Evolutionary conservation across 495 filamentous ascomycete species (phyloP).

Genomic region (Pyrenula aspistea): DNA sequence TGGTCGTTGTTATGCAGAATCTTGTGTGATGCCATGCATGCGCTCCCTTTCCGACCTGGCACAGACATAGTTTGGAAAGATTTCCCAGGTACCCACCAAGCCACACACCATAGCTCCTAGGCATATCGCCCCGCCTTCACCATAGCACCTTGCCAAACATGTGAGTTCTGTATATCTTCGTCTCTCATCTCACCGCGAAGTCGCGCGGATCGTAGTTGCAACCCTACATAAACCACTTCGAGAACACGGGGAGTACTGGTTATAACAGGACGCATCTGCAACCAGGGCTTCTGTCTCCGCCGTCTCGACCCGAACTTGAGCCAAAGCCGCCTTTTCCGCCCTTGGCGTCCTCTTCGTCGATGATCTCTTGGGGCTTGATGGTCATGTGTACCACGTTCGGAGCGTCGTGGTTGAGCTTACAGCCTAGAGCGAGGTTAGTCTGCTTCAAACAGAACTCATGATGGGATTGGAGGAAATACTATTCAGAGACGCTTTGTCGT

Average conservation of each 20-base stretch:
- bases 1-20: too few relatives aligned
- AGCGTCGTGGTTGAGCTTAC: conserved; percentile 58
- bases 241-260: conserved; percentile 18
- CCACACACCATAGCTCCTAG: not conserved
- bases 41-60: too few relatives aligned
- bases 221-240: too few relatives aligned
- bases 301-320: conserved; percentile 39
- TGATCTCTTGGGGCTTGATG: conserved; percentile 73
- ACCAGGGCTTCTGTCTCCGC: conserved; percentile 50
- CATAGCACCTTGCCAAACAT: not conserved
- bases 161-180: not conserved
- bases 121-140: not conserved
- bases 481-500: conserved; percentile 70
- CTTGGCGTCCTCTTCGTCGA: conserved; percentile 82
- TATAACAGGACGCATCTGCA: conserved; percentile 77
- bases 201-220: too few relatives aligned
- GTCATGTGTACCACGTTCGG: conserved; percentile 90
- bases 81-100: too few relatives aligned
- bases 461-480: conserved; percentile 33
- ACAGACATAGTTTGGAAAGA: too few relatives aligned
- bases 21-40: too few relatives aligned
- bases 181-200: too few relatives aligned
- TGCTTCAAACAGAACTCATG: conserved; percentile 4
- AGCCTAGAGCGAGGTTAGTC: conserved; percentile 41
- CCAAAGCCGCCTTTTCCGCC: conserved; percentile 48